phyloP scores from a whole-genome alignment of 2,329 filamentous ascomycete species.

The Fusarium nematophilum region DNA sequence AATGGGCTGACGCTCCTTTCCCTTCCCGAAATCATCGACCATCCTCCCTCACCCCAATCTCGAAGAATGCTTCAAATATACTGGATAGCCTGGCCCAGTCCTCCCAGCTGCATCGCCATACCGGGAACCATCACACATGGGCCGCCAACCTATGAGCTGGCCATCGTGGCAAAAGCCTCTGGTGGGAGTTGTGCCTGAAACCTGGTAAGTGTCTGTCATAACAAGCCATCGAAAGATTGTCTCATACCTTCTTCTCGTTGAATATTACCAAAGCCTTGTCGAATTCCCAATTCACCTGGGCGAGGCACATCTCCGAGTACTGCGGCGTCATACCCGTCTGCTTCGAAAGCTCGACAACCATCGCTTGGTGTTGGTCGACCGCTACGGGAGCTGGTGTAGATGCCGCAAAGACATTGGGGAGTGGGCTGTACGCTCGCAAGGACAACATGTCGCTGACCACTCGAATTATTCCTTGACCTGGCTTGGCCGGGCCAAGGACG shows the following conservation, averaged over 20 bases:
- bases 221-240: background rate
- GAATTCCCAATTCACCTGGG: constrained; percentile 83
- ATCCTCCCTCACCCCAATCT: background rate
- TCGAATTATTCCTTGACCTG: constrained; percentile 72
- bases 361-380: constrained; percentile 70
- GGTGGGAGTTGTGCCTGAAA: constrained; percentile 58
- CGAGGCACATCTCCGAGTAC: constrained; percentile 84
- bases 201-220: constrained; percentile 18
- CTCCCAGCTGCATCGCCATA: background rate
- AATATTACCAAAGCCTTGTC: constrained; percentile 81
- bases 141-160: constrained; percentile 25
- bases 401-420: constrained; percentile 57
- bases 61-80: constrained; percentile 1
- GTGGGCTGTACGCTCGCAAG: constrained; percentile 71
- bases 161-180: constrained; percentile 56
- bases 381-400: constrained; percentile 40
- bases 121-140: background rate
- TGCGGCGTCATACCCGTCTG: constrained; percentile 83
- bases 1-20: constrained; percentile 6
- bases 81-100: constrained; percentile 5
- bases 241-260: constrained; percentile 75
- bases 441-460: constrained; percentile 85
- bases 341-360: constrained; percentile 79
- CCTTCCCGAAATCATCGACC: constrained; percentile 6
- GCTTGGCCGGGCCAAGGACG: constrained; percentile 78